Evolutionary conservation across 257 asterid species (phyloP).

Genomic region (Ehretia macrophylla): DNA sequence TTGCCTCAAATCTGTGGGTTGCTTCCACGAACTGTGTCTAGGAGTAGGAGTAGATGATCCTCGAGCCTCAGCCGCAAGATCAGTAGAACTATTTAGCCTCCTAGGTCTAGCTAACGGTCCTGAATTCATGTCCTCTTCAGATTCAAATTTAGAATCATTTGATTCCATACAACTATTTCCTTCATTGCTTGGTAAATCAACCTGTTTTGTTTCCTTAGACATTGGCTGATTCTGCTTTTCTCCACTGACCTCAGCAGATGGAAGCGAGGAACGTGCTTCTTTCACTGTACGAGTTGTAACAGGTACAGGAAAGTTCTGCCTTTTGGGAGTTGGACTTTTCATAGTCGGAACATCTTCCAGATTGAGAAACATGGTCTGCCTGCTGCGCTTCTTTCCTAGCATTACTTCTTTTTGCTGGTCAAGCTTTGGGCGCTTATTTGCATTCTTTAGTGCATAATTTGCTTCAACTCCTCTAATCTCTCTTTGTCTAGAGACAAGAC

Average conservation of each 20-base stretch:
- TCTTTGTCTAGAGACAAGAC: slow-evolving; percentile 54
- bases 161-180: slow-evolving; percentile 28
- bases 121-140: slow-evolving; percentile 16
- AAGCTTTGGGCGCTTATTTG: slow-evolving; percentile 76
- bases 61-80: slow-evolving; percentile 58
- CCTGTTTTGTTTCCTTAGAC: slow-evolving; percentile 50
- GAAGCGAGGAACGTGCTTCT: slow-evolving; percentile 50
- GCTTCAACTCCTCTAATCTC: slow-evolving; percentile 82
- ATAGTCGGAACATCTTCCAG: slow-evolving; percentile 75
- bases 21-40: slow-evolving; percentile 76
- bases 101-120: slow-evolving; percentile 49
- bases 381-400: slow-evolving; percentile 92
- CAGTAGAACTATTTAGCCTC: slow-evolving; percentile 59
- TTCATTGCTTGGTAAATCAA: slow-evolving; percentile 50
- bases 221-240: slow-evolving; percentile 65
- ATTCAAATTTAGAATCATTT: no score
- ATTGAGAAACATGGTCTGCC: slow-evolving; percentile 95
- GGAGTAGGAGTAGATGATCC: slow-evolving; percentile 35
- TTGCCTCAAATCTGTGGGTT: slow-evolving; percentile 23
- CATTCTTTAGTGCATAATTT: slow-evolving; percentile 58
- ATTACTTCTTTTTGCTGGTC: slow-evolving; percentile 90
- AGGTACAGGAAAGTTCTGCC: slow-evolving; percentile 84
- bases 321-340: slow-evolving; percentile 77
- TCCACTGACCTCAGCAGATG: slow-evolving; percentile 45
- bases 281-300: slow-evolving; percentile 61